Conservation (phyloP, 1,284 basidiomycete genomes). For the Puccinia novopanici region DNA sequence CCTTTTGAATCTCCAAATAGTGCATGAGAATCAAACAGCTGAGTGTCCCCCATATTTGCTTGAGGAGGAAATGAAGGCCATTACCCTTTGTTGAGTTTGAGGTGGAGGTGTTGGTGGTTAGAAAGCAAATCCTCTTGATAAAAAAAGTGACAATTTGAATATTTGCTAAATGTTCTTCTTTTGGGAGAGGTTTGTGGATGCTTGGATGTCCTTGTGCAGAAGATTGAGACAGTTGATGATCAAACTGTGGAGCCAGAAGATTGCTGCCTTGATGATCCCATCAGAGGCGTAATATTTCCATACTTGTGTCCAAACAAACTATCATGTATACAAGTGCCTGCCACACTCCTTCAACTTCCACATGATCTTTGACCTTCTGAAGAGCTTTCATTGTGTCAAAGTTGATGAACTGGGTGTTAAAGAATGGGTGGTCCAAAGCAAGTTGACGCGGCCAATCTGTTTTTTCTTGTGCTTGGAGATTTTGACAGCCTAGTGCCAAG, state of each 20-base stretch:
- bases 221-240: neutral
- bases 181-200: no score
- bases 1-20: neutral
- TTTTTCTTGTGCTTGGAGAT: no score
- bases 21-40: neutral
- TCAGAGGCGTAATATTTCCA: neutral
- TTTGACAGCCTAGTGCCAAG: no score
- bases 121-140: neutral
- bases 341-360: neutral
- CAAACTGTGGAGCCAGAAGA: neutral
- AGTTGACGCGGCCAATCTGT: neutral
- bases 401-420: neutral
- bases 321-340: neutral
- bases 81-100: neutral
- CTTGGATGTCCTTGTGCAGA: neutral
- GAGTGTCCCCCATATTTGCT: neutral
- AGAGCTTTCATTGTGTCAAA: neutral
- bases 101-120: neutral
- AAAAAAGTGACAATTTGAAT: neutral
- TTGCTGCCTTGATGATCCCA: neutral
- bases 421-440: neutral
- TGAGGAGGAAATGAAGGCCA: neutral
- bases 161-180: neutral
- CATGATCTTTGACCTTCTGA: neutral
- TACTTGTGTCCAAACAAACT: neutral